Evolutionary conservation across 108 stramenopile genomes (phyloP).

Genomic region (Fragilaria radians): DNA sequence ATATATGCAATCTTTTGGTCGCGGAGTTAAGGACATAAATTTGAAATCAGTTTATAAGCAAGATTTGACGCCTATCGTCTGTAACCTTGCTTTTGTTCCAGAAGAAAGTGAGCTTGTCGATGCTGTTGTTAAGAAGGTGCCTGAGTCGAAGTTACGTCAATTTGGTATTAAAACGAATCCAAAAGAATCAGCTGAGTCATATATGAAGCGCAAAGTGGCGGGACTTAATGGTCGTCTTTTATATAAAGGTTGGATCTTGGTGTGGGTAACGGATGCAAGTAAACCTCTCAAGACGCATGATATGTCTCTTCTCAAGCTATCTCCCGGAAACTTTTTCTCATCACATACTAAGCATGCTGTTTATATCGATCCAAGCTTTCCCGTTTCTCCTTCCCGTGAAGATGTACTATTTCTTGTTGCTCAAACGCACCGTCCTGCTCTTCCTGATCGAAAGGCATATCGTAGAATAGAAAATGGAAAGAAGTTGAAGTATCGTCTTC

Average conservation of each 20-base stretch:
- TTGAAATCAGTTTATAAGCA: constrained; percentile 52
- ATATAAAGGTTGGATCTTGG: constrained; percentile 55
- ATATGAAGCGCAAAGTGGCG: constrained; percentile 19
- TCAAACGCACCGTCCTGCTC: constrained; percentile 33
- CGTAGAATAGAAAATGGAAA: constrained; percentile 34
- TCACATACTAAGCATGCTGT: constrained; percentile 44
- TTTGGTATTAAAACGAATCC: constrained; percentile 31
- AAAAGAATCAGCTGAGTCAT: constrained; percentile 7
- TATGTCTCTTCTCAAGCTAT: constrained; percentile 49
- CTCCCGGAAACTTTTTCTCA: constrained; percentile 59
- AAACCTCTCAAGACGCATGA: constrained; percentile 32
- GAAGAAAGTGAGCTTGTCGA: constrained; percentile 49
- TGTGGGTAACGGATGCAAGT: constrained; percentile 52
- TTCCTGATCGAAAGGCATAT: constrained; percentile 10
- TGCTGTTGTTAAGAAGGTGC: constrained; percentile 42
- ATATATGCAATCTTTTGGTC: constrained; percentile 63
- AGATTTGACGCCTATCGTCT: constrained; percentile 39
- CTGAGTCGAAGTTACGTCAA: constrained; percentile 28
- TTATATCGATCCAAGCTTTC: constrained; percentile 60
- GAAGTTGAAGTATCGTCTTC: constrained; percentile 48
- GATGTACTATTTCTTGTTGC: constrained; percentile 62
- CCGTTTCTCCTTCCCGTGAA: constrained; percentile 44
- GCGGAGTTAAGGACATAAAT: constrained; percentile 32
- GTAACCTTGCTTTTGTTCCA: constrained; percentile 72
- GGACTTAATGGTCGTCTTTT: constrained; percentile 59